These are phyloP conservation scores for Fusarium poae DNA, from an alignment of 2,329 filamentous ascomycete genomes.

Conservation along the genomic window DNA sequence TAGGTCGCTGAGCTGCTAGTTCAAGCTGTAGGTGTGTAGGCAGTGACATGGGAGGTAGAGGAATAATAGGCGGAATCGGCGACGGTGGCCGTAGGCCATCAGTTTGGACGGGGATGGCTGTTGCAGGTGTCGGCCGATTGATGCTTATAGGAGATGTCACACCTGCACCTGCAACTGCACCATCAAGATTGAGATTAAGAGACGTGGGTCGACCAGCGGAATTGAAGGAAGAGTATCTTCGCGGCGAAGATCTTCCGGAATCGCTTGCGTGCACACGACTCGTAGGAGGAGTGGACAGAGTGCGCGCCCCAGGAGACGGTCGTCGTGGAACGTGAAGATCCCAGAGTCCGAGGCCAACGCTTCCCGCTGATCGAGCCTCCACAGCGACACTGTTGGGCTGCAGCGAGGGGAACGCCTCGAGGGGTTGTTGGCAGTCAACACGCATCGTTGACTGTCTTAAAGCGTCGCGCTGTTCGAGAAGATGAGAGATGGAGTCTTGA, in stretches of 20 bases:
- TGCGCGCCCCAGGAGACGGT: slow-evolving; percentile 55
- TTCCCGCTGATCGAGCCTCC: slow-evolving; percentile 41
- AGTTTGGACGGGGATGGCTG: slow-evolving; percentile 47
- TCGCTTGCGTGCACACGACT: slow-evolving; percentile 55
- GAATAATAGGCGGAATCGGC: slow-evolving; percentile 67
- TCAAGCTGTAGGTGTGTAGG: slow-evolving; percentile 75
- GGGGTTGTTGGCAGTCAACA: slow-evolving; percentile 35
- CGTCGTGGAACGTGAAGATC: slow-evolving; percentile 48
- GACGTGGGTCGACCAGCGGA: slow-evolving; percentile 59
- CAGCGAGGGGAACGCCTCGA: slow-evolving; percentile 24
- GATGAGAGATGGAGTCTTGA: slow-evolving; percentile 53
- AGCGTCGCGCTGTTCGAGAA: slow-evolving; percentile 50
- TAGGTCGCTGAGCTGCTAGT: slow-evolving; percentile 71
- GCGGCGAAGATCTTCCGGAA: slow-evolving; percentile 52
- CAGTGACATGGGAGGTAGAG: slow-evolving; percentile 75
- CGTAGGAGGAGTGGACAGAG: slow-evolving; percentile 67
- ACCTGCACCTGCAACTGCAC: slow-evolving; percentile 10
- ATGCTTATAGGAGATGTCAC: slow-evolving; percentile 38
- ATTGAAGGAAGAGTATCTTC: slow-evolving; percentile 67
- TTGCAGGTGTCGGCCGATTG: slow-evolving; percentile 39
- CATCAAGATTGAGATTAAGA: slow-evolving; percentile 59
- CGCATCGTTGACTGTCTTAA: slow-evolving; percentile 50
- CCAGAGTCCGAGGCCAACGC: slow-evolving; percentile 28
- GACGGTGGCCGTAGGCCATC: slow-evolving; percentile 57
- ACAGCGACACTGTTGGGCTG: slow-evolving; percentile 46